Base-by-base conservation (phyloP, 2,329 filamentous ascomycete species). In the Colletotrichum zoysiae region DNA sequence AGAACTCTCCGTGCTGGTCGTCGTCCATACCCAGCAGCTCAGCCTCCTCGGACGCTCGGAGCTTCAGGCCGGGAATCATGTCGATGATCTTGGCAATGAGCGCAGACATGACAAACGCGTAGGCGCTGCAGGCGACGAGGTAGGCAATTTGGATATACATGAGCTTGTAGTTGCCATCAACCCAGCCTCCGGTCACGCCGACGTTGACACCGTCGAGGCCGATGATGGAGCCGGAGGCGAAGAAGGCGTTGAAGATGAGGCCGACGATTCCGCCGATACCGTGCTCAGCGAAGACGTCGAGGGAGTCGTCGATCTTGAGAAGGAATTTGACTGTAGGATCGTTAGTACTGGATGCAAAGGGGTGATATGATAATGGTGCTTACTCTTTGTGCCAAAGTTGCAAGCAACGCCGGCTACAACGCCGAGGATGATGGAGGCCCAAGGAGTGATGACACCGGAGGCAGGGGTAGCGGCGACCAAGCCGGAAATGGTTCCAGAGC, bases 11-110 rank as follows among this genome's bases (percentile, higher is more conserved):
- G 76, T 95, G 92, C 84, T 96, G 93, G 83, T 95, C 93, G 79
- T 95, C 93, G 78, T 96, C 93, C 92, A 95, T 95, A 76, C 93
- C 93, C 68, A 95, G 89, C 16, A 95, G 89, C 82, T 96, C 93
- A 33, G 93, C 93, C 82, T 95, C 92, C 78, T 95, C 92, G 35
- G 89, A 92, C 11, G 93, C 93, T 70, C 93, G 92, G 57, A 96
- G 91, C 80, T 94, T 89, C 26, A 96, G 88, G 58, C 93, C 93
- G 35, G 93, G 93, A 30, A 95, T 86, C 74, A 90, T 80, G 84
- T 96, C 91, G 83, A 96, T 92, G 78, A 84, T 79, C 83, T 92
- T 93, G 73, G 93, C 93, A 76, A 96, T 88, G 76, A 92, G 78
- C 67, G 92, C 91, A 71, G 91, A 93, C 77, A 96, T 86, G 78